phyloP scores from a whole-genome alignment of 768 basidiomycete species.

The Hericium coralloides region DNA sequence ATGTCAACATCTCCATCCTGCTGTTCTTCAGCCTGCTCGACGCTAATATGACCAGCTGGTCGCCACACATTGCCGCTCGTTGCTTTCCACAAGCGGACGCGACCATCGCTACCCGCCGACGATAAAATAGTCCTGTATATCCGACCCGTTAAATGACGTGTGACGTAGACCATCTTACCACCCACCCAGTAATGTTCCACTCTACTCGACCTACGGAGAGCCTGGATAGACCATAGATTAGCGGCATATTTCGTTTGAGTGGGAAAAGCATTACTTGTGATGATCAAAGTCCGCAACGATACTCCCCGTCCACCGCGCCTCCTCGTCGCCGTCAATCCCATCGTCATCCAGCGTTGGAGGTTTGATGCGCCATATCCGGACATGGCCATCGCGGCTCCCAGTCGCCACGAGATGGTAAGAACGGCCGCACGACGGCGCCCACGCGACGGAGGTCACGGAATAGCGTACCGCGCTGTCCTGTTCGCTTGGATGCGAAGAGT shows the following conservation, averaged over 20 bases:
- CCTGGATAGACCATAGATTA: slow-evolving; percentile 25
- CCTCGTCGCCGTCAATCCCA: slow-evolving; percentile 30
- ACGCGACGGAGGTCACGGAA: slow-evolving; percentile 77
- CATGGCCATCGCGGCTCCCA: slow-evolving; percentile 78
- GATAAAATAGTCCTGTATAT: slow-evolving; percentile 66
- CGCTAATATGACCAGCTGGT: slow-evolving; percentile 71
- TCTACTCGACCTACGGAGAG: slow-evolving; percentile 79
- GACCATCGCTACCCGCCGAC: slow-evolving; percentile 76
- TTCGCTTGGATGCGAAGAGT: slow-evolving; percentile 15
- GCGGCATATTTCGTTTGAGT: neutral
- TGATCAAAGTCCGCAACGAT: slow-evolving; percentile 84
- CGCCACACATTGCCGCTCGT: slow-evolving; percentile 80
- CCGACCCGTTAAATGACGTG: neutral
- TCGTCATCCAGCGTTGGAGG: slow-evolving; percentile 38
- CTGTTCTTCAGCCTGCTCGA: slow-evolving; percentile 60
- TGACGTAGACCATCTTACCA: neutral
- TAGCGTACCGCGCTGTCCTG: slow-evolving; percentile 34
- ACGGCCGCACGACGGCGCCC: slow-evolving; percentile 92
- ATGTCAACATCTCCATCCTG: slow-evolving; percentile 34
- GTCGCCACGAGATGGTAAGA: slow-evolving; percentile 93
- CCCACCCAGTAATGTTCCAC: slow-evolving; percentile 86
- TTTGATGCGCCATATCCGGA: slow-evolving; percentile 82
- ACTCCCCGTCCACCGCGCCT: slow-evolving; percentile 62
- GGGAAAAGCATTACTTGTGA: slow-evolving; percentile 44
- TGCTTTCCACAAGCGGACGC: slow-evolving; percentile 80